Conservation (phyloP, 1,284 basidiomycete genomes). For the Inonotus hispidus region DNA sequence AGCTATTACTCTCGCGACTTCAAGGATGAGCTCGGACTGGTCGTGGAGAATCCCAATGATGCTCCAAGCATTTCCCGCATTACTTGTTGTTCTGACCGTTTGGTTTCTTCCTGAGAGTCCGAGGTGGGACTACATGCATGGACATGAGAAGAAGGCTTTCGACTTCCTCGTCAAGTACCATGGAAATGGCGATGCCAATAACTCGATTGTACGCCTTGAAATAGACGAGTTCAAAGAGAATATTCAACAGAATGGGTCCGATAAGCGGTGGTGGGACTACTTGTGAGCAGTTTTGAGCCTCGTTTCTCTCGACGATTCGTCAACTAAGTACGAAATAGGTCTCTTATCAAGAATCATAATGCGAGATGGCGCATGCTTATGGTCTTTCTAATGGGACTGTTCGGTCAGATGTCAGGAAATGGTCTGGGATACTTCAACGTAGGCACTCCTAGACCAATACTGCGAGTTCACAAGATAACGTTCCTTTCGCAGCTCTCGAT, state of each 20-base stretch:
- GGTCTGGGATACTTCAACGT: conserved; percentile 17
- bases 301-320: conserved; percentile 17
- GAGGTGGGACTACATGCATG: conserved; percentile 27
- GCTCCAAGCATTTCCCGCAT: conserved; percentile 19
- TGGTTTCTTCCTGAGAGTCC: conserved; percentile 23
- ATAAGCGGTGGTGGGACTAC: conserved; percentile 44
- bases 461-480: not conserved
- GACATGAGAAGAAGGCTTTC: conserved; percentile 24
- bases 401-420: conserved; percentile 22
- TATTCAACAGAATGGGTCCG: conserved; percentile 36
- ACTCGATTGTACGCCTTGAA: conserved; percentile 32
- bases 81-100: conserved; percentile 19
- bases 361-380: conserved; percentile 24
- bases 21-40: conserved; percentile 26
- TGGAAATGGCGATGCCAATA: conserved; percentile 25
- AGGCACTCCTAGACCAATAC: not conserved
- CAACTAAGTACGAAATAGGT: not conserved
- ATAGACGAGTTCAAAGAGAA: conserved; percentile 39
- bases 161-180: conserved; percentile 27
- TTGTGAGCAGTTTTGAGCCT: conserved; percentile 15
- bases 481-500: conserved; percentile 17
- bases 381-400: conserved; percentile 28
- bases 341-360: conserved; percentile 19
- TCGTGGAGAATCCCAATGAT: conserved; percentile 24
- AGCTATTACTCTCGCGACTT: conserved; percentile 29